Base-by-base conservation (phyloP, 2,329 filamentous ascomycete genomes). In the Lachnellula suecica region DNA sequence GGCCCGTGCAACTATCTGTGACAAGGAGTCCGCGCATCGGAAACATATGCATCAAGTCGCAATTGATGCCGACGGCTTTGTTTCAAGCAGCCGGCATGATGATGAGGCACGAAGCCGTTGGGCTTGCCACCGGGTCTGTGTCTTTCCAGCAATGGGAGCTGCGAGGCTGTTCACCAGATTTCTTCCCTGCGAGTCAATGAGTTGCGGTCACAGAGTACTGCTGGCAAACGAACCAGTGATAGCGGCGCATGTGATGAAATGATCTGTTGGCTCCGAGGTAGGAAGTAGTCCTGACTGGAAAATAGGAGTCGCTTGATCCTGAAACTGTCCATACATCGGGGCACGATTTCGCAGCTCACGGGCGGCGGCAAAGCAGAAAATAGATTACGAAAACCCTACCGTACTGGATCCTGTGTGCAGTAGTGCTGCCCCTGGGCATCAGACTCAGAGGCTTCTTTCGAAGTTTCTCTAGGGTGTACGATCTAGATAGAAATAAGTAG, bases 141-240 rank as follows among this genome's bases (percentile, higher is more conserved):
- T 25, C 13, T 15, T 11, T 43, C 13, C 20, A 23, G 22, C 15
- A 23, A 23, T 43, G 9, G 40, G 13, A 9, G 50, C 52, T 54
- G 43, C 44, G 44, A 44, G 52, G 35, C 47, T 44, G 44, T 43
- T 19, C 9, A 11, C 15, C 15, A n/a, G 4, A 17, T n/a, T n/a
- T n/a, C n/a, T n/a, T n/a, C n/a, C n/a, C n/a, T n/a, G n/a, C n/a
- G n/a, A n/a, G n/a, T n/a, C n/a, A n/a, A n/a, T n/a, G n/a, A n/a
- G n/a, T n/a, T n/a, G n/a, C n/a, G n/a, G n/a, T n/a, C n/a, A n/a
- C n/a, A n/a, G n/a, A 6, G 17, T 35, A 2, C 31, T 13, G 17
- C 15, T 35, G 31, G 31, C 17, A 17, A 35, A n/a, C 31, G 31
- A 6, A 34, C 13, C 31, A 34, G 31, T 35, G 20, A 40, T n/a